A percentile compares a stretch with the other conserved stretches of the same genome.
phyloP scores from a whole-genome alignment of 2,329 filamentous ascomycete species.

The Aspergillus novoparasiticus region DNA sequence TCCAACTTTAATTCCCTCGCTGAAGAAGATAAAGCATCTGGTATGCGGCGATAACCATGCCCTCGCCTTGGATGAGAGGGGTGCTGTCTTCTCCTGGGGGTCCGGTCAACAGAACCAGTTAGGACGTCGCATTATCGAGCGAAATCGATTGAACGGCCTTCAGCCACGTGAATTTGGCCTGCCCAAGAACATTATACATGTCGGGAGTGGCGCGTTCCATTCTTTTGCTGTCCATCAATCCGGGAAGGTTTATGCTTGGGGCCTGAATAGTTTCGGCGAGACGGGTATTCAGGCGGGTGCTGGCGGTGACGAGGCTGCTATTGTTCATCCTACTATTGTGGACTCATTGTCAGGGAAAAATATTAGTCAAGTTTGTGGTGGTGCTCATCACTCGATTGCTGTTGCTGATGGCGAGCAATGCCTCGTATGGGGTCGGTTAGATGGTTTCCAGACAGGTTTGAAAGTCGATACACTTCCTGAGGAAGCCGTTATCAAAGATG shows the following conservation, averaged over 20 bases:
- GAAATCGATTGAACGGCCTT: constrained; percentile 57
- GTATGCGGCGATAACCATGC: constrained; percentile 61
- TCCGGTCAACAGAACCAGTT: constrained; percentile 70
- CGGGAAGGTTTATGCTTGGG: constrained; percentile 77
- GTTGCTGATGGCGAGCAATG: constrained; percentile 57
- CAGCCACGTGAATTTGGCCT: constrained; percentile 61
- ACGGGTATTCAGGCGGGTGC: constrained; percentile 67
- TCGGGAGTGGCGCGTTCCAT: constrained; percentile 76
- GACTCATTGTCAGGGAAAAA: constrained; percentile 63
- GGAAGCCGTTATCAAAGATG: constrained; percentile 65
- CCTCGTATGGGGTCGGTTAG: constrained; percentile 63
- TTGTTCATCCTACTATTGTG: constrained; percentile 72
- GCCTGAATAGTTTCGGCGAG: constrained; percentile 84
- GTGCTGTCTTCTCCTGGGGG: constrained; percentile 66
- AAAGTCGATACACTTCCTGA: constrained; percentile 58
- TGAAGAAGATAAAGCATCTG: constrained; percentile 59
- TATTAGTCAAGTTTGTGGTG: constrained; percentile 71
- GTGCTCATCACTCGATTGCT: constrained; percentile 72
- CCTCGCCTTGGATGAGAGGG: constrained; percentile 60
- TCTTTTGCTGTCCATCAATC: constrained; percentile 73
- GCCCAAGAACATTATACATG: constrained; percentile 60
- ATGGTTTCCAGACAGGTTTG: constrained; percentile 63
- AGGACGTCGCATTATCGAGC: constrained; percentile 64
- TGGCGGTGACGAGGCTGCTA: constrained; percentile 69
- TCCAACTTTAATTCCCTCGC: constrained; percentile 51